Evolutionary conservation across 2,329 filamentous ascomycete genomes (phyloP).

Genomic region (Pseudogymnoascus sp.): DNA sequence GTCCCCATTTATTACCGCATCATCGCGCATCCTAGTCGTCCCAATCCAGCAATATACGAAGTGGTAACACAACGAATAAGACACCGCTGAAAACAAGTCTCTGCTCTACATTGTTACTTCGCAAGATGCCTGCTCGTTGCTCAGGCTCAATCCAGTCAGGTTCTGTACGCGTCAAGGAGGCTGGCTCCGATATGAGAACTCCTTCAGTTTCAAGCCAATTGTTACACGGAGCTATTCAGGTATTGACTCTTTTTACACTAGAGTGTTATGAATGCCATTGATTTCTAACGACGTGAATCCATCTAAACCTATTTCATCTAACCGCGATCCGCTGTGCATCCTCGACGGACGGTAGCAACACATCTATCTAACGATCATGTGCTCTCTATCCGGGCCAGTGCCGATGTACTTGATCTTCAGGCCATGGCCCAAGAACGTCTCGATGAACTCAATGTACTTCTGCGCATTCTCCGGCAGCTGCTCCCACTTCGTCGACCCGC

Average conservation of each 20-base stretch:
- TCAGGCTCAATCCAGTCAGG: neutral
- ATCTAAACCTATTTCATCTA: neutral
- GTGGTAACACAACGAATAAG: no score
- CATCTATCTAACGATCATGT: constrained; percentile 42
- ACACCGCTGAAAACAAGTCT: no score
- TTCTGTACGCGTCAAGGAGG: neutral
- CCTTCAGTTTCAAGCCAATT: neutral
- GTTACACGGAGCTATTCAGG: neutral
- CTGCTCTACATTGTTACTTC: no score
- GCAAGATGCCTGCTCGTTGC: neutral
- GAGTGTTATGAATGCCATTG: neutral
- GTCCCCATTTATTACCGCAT: neutral
- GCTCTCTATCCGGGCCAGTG: constrained; percentile 56
- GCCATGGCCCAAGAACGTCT: constrained; percentile 48
- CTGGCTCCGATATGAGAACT: neutral
- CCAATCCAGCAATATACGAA: no score
- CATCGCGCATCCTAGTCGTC: neutral
- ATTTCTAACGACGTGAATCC: neutral
- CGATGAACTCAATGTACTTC: constrained; percentile 60
- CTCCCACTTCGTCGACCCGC: constrained; percentile 30
- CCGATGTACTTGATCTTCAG: constrained; percentile 59
- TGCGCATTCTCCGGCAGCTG: constrained; percentile 56
- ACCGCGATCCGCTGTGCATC: neutral
- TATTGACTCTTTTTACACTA: neutral
- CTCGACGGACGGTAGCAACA: neutral